These are phyloP conservation scores for Coix lacrymajobi DNA, from an alignment of 176 grass and related monocot species.

Conservation along the genomic window DNA sequence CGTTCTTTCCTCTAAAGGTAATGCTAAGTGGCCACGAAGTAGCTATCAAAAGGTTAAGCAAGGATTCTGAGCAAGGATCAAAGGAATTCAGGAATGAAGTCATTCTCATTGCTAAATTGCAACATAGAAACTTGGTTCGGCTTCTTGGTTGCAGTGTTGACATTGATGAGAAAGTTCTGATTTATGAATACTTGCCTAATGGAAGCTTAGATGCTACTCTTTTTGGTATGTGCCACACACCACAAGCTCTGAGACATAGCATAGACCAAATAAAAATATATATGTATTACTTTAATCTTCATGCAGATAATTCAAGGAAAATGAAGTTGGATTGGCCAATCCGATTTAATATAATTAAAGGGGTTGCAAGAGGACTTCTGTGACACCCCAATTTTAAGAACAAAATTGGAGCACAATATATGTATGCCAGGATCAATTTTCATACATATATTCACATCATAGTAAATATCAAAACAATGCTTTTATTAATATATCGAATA, in stretches of 20 bases:
- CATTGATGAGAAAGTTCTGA: slow-evolving; percentile 17
- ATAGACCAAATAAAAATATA: too few relatives aligned
- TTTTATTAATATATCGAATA: too few relatives aligned
- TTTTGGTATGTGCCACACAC: background rate
- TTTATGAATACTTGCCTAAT: slow-evolving; percentile 26
- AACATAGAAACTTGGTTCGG: slow-evolving; percentile 17
- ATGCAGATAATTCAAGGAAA: slow-evolving; percentile 17
- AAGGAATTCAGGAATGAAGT: slow-evolving; percentile 23
- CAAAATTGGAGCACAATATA: too few relatives aligned
- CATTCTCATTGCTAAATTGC: slow-evolving; percentile 14
- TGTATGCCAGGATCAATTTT: too few relatives aligned
- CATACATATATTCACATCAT: too few relatives aligned
- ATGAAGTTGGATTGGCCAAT: slow-evolving; percentile 23
- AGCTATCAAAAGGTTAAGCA: slow-evolving; percentile 35
- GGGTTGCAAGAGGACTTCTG: slow-evolving; percentile 40
- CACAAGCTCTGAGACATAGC: background rate
- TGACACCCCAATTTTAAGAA: too few relatives aligned
- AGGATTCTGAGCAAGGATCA: slow-evolving; percentile 29
- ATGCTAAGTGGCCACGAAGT: slow-evolving; percentile 4
- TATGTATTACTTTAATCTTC: background rate
- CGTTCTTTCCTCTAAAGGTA: background rate
- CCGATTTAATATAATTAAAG: slow-evolving; percentile 34
- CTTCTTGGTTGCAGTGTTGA: slow-evolving; percentile 15
- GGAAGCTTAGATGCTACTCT: background rate
- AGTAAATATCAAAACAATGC: too few relatives aligned